Evolutionary conservation across 2,329 filamentous ascomycete species (phyloP), one percentile per base, ranked within the genome.

Genomic region (Beauveria sp.): DNA sequence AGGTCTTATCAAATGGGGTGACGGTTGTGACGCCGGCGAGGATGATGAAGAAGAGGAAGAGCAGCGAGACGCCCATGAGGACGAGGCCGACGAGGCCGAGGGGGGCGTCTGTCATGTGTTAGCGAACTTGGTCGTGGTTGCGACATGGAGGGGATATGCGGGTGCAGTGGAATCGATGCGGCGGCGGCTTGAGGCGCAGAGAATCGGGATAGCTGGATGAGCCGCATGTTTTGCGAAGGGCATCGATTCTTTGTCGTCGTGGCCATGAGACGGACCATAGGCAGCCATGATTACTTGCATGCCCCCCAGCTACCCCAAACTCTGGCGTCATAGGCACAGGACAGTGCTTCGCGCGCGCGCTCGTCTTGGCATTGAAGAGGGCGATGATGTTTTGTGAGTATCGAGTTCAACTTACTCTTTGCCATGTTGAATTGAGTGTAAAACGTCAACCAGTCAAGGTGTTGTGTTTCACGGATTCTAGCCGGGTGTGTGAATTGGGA

Each of bases 1-100:
- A 97, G 66, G 92, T 91, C 63, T 86, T 78, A 73, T 89, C 84
- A 60, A 96, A 78, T 2, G 83, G 83, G 7, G 77, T 70, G n/a
- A 72, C 72, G 63, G 72, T 64, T n/a, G 75, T 75, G 52, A 85
- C 72, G 62, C 78, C 84, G 20, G 80, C 76, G 45, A 88, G 79
- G 68, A 87, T 80, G 66, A 85, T 73, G 76, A 86, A 85, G 72
- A 80, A 81, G 58, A 85, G 77, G 68, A 86, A 71, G 38, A 84
- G 74, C 49, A 83, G 75, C 40, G 82, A 80, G 54, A 72, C 75
- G 63, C 74, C 79, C 66, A 84, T 74, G 66, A 86, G 75, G 66
- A 82, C 45, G 61, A 82, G 70, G 71, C 75, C 79, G 49, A 69
- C 69, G 43, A 78, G 66, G 68, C 77, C 76, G 47, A 80, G 66